Base-by-base conservation (phyloP, 1,284 basidiomycete genomes). In the Tetrapyrgos nigripes region DNA sequence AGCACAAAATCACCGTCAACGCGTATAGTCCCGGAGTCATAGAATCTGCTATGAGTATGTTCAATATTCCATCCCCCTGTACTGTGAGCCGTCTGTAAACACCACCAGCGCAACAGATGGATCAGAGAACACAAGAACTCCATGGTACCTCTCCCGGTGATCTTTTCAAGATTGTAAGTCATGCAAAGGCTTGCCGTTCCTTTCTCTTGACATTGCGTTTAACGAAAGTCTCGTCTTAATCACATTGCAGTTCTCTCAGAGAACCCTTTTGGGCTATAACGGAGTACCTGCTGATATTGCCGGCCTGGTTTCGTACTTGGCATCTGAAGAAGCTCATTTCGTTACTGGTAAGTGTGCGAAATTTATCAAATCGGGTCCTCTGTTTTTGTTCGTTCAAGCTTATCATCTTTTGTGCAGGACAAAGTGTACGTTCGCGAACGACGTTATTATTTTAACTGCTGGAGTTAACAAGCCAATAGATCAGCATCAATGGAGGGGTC, bases 1-100 rank as follows among this genome's bases (percentile, higher is more conserved):
- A 47, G 23, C 52, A 72, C 51, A 65, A 66, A 24, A 73, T 76
- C 58, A 76, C 72, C 5, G 72, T 72, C 24, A 76, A 76, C 48
- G 66, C 69, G 19, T 76, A 75, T 62, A 70, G 70, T n/a, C 73
- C 74, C 2, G 67, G 70, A 9, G 37, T 40, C 4, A 40, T 40
- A 8, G 37, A 40, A 40, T 40, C 37, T 4, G 8, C 37, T 40
- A 40, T 40, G 37, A 40, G 37, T 40, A 40, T n/a, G n/a, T n/a
- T n/a, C n/a, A n/a, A n/a, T n/a, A 40, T 6, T n/a, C 8, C 31
- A 33, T 33, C 37, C 37, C 17, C 37, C 31, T 33, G 31, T 33
- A 8, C 17, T n/a, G 17, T 11, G 19, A 40, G 17, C 17, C 4
- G 19, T 40, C 19, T 4, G 4, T 40, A 17, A 40, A 8, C 37